Evolutionary conservation across 179 eudicot genomes (phyloP), one percentile per base, ranked within the genome.

Genomic region (Pouteria campechiana): DNA sequence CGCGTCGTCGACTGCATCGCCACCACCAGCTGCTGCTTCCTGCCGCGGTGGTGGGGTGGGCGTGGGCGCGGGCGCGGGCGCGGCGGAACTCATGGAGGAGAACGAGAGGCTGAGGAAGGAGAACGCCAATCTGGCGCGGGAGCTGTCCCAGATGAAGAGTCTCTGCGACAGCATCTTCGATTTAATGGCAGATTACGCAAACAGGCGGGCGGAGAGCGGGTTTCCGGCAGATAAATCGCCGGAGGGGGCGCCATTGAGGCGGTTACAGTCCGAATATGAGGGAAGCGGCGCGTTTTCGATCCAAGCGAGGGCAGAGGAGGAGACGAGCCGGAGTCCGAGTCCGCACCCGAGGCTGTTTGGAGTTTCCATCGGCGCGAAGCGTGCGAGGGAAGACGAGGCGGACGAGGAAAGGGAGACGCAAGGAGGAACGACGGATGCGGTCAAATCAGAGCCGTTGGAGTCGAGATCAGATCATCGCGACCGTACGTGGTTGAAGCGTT

Each of bases 301-400:
- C n/a, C n/a, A n/a, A 32, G 65, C 3, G 2, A 38, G 25, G 19
- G 63, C 25, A n/a, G 67, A 52, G 20, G 70, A 29, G 18, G 67
- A 59, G 10, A 22, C 40, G 14, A 50, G 54, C n/a, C n/a, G n/a
- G n/a, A n/a, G n/a, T n/a, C n/a, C n/a, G n/a, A n/a, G n/a, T n/a
- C n/a, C n/a, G n/a, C n/a, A n/a, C 35, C 70, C 88, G 37, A 65
- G 73, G 47, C 34, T 83, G 18, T 83, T 83, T 16, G 93, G 93
- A 0, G 81, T 83, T 0, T 56, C 94, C 0, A 60, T 83, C 17
- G 88, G 94, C 1, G 50, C 37, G 32, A 83, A 83, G 56, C 71
- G 85, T 7, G 58, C 36, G 40, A 76, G 68, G 39, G 57, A 55
- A 8, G 64, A 42, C 3, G 66, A 57, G 1, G 51, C 45, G 1